phyloP scores from a whole-genome alignment of 2,329 filamentous ascomycete species.

The Colletotrichum sp. region DNA sequence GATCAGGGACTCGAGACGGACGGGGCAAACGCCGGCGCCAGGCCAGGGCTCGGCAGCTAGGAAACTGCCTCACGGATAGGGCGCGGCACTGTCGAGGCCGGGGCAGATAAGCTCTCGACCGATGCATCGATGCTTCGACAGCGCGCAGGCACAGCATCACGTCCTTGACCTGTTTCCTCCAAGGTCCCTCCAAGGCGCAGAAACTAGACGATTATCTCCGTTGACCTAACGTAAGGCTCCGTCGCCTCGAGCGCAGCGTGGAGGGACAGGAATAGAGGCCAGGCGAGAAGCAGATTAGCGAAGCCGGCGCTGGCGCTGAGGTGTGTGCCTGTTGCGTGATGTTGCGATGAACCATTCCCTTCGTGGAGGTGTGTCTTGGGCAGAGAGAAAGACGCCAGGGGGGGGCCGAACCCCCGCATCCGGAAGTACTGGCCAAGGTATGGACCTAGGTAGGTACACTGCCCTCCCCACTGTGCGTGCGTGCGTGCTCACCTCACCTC shows the following conservation, averaged over 20 bases:
- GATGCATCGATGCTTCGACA: background rate
- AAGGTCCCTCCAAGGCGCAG: background rate
- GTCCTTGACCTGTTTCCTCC: background rate
- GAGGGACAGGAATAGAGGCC: background rate
- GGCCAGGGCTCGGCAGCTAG: background rate
- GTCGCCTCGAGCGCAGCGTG: background rate
- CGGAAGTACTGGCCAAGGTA: background rate
- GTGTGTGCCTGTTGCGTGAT: constrained; percentile 8
- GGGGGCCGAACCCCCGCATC: constrained; percentile 9
- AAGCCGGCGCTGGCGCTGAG: background rate
- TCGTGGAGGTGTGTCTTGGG: constrained; percentile 18
- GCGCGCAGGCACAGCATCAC: background rate
- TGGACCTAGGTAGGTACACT: background rate
- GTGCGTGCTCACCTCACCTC: background rate
- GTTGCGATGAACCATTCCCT: constrained; percentile 7
- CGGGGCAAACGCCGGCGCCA: background rate
- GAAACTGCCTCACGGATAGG: background rate
- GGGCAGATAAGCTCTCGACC: background rate
- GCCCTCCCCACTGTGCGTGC: background rate
- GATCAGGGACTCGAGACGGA: background rate
- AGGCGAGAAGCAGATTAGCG: constrained; percentile 5
- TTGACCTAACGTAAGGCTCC: background rate
- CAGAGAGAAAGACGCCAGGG: constrained; percentile 10
- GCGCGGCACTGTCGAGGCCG: background rate
- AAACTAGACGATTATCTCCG: background rate